Conservation (phyloP, 805 yeast species). For the Cephaloascus albidus region DNA sequence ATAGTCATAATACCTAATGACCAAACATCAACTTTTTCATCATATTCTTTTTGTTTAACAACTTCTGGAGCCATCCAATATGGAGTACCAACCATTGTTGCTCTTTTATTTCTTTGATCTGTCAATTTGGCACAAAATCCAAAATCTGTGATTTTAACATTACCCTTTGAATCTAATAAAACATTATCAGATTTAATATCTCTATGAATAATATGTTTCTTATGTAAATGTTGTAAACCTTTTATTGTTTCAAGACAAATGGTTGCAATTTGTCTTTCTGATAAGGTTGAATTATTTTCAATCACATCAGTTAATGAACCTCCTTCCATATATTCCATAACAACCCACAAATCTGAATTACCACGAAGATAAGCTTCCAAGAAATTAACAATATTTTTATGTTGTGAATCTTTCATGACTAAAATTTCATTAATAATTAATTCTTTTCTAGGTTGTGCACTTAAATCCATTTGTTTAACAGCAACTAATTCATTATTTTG, state of each 20-base stretch:
- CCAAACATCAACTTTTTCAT: slow-evolving; percentile 79
- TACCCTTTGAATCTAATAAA: slow-evolving; percentile 30
- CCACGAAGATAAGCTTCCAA: slow-evolving; percentile 83
- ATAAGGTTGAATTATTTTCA: slow-evolving; percentile 71
- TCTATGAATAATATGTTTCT: slow-evolving; percentile 81
- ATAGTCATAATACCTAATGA: slow-evolving; percentile 79
- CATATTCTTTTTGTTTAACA: slow-evolving; percentile 71
- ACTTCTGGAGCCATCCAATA: slow-evolving; percentile 92
- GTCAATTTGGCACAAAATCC: slow-evolving; percentile 65
- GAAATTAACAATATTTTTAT: slow-evolving; percentile 90
- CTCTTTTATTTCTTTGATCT: slow-evolving; percentile 62
- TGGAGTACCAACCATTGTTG: slow-evolving; percentile 85
- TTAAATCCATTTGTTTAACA: slow-evolving; percentile 89
- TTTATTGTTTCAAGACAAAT: slow-evolving; percentile 84
- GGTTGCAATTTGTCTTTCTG: slow-evolving; percentile 85
- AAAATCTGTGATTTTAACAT: slow-evolving; percentile 36
- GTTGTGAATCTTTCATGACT: slow-evolving; percentile 94
- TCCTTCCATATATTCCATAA: slow-evolving; percentile 99
- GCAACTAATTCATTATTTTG: slow-evolving; percentile 69
- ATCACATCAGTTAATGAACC: slow-evolving; percentile 95
- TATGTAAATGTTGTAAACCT: slow-evolving; percentile 88
- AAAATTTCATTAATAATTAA: slow-evolving; percentile 90
- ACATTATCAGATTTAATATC: slow-evolving; percentile 38
- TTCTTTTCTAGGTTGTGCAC: slow-evolving; percentile 89
- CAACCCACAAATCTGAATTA: slow-evolving; percentile 86